Evolutionary conservation across 2,329 filamentous ascomycete species (phyloP), one percentile per base, ranked within the genome.

Genomic region (Penicillium italicum): DNA sequence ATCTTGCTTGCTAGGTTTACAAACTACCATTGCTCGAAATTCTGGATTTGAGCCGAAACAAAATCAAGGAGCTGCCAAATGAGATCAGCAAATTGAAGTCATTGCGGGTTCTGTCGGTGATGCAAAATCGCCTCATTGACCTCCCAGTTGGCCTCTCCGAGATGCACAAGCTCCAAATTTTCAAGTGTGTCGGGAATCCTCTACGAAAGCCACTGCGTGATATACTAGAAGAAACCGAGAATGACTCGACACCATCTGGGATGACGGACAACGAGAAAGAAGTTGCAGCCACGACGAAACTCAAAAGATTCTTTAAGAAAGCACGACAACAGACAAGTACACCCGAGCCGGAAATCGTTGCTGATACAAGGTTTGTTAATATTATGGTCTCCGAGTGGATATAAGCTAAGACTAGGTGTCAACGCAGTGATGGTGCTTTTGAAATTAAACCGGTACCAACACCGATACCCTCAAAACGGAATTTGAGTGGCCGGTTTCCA

Each of bases 101-200:
- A 1, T 78, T 97, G 61, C 95, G 96, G 69, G 92, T 97, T 16
- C 80, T 97, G 52, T 92, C 91, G 2, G 83, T 97, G 34, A 88
- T 90, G 63, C 90, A 89, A 69, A 97, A 97, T 71, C 85, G 88
- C 57, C 90, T 97, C 64, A 86, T 90, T 61, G 87, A 92, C 63
- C 78, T 97, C 18, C 93, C 93, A 1, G 77, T 89, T 7, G 92
- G 90, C 62, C 77, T 97, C 22, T 91, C 90, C 52, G 91, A 96
- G 61, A 96, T 97, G 89, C 86, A 83, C 54, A 94, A 91, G 53
- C 77, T 97, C 56, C 90, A 93, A 69, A 89, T 95, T 62, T 80
- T 97, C 54, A 96, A 96, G 72, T 84, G 97, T 34, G 89, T 93
- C 55, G 91, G 91, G 43, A 97, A 97, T 65, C 90, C 90, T 9